phyloP scores from a whole-genome alignment of 2,329 filamentous ascomycete genomes.

The Coniella vitis region DNA sequence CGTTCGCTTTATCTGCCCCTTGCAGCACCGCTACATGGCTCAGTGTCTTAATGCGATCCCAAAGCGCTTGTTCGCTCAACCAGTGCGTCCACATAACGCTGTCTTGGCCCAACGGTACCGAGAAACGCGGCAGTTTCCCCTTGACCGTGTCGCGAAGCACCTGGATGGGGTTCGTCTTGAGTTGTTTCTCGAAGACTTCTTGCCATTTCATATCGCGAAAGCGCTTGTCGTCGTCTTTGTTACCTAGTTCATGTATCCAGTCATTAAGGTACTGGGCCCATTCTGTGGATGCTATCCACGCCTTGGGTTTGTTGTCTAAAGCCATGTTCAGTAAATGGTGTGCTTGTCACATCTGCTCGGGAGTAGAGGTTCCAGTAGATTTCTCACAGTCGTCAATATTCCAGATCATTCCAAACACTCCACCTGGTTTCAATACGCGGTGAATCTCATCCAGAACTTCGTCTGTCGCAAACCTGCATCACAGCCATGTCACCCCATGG shows the following conservation, averaged over 20 bases:
- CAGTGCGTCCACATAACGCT: constrained; percentile 50
- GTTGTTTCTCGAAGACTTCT: constrained; percentile 55
- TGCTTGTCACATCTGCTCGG: background rate
- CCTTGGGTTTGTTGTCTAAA: constrained; percentile 55
- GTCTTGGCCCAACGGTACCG: constrained; percentile 53
- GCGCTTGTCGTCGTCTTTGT: constrained; percentile 51
- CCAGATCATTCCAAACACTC: constrained; percentile 62
- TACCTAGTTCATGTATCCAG: constrained; percentile 43
- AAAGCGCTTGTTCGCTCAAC: constrained; percentile 53
- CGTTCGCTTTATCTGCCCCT: constrained; percentile 40
- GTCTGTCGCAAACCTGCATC: constrained; percentile 57
- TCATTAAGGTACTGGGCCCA: constrained; percentile 60
- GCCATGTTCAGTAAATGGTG: background rate
- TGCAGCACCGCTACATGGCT: constrained; percentile 59
- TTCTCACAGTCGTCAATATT: constrained; percentile 59
- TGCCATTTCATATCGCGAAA: constrained; percentile 62
- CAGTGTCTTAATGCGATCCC: constrained; percentile 58
- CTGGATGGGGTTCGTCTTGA: constrained; percentile 44
- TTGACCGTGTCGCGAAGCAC: constrained; percentile 37
- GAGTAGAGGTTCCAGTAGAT: background rate
- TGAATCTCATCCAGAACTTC: constrained; percentile 59
- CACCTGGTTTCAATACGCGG: constrained; percentile 54
- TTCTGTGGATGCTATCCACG: constrained; percentile 46
- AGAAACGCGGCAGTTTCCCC: constrained; percentile 42
- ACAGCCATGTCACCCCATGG: background rate